Evolutionary conservation across 192 early-diverging fungal genomes (phyloP).

Genomic region (Backusella westeae): DNA sequence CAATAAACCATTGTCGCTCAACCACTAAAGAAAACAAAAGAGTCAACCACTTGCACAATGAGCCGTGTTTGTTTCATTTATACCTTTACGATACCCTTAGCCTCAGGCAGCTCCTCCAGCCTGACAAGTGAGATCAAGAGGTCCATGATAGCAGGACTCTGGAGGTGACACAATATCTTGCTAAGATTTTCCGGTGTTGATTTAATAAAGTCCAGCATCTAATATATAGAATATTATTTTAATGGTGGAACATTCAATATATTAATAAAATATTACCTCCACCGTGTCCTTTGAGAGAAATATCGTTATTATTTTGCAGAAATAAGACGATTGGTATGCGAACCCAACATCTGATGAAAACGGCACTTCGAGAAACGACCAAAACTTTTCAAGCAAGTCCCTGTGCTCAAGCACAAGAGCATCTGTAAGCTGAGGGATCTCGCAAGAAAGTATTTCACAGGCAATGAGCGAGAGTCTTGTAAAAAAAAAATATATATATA

Average conservation of each 20-base stretch:
- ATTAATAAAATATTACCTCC: slow-evolving; percentile 2
- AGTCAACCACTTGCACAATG: background rate
- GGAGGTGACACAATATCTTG: slow-evolving; percentile 82
- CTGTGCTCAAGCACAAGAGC: slow-evolving; percentile 16
- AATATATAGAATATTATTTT: slow-evolving; percentile 2
- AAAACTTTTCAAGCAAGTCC: slow-evolving; percentile 7
- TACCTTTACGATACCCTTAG: slow-evolving; percentile 81
- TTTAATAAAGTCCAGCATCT: slow-evolving; percentile 88
- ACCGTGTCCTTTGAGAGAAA: slow-evolving; percentile 13
- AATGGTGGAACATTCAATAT: slow-evolving; percentile 8
- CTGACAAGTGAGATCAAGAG: slow-evolving; percentile 90
- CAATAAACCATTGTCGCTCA: slow-evolving; percentile 79
- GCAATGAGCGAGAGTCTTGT: slow-evolving; percentile 12
- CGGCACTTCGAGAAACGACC: slow-evolving; percentile 9
- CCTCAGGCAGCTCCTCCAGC: slow-evolving; percentile 86
- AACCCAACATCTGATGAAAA: background rate
- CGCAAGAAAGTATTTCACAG: slow-evolving; percentile 18
- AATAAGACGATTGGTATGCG: slow-evolving; percentile 13
- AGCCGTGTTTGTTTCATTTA: background rate
- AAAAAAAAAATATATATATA: no score
- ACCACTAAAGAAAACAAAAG: slow-evolving; percentile 59
- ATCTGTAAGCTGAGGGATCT: slow-evolving; percentile 17
- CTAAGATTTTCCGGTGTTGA: slow-evolving; percentile 70
- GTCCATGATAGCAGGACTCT: slow-evolving; percentile 86
- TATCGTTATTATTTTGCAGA: slow-evolving; percentile 19